phyloP scores from a whole-genome alignment of 2,329 filamentous ascomycete species.

The Fusarium protoensiforme region DNA sequence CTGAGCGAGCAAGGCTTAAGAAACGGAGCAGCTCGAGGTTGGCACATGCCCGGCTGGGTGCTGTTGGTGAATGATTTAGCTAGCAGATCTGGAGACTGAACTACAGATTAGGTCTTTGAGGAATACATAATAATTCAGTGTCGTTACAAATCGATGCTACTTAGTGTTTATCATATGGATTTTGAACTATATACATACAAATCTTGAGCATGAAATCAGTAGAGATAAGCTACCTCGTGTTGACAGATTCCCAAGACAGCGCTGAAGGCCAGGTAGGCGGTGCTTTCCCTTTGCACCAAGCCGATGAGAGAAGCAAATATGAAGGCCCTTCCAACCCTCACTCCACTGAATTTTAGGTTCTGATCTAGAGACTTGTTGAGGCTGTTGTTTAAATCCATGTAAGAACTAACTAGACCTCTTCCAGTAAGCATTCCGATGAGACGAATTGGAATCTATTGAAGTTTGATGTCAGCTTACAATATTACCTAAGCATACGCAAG shows the following conservation, averaged over 20 bases:
- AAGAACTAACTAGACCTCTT: not conserved
- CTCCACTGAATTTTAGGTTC: not conserved
- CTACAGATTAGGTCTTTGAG: not conserved
- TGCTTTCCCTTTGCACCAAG: not conserved
- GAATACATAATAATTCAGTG: not conserved
- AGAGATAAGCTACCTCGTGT: not conserved
- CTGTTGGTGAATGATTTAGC: constrained; percentile 29
- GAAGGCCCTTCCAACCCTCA: not conserved
- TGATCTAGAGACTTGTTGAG: not conserved
- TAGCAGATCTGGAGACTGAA: not conserved
- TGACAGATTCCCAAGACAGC: not conserved
- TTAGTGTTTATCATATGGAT: not conserved
- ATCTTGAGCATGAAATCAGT: not conserved
- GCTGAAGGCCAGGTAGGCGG: not conserved
- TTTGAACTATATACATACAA: not conserved
- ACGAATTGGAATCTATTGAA: not conserved
- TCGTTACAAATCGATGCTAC: not conserved
- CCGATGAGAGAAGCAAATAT: not conserved
- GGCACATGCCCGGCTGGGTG: constrained; percentile 13
- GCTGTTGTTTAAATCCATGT: not conserved
- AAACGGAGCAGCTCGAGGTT: constrained; percentile 37
- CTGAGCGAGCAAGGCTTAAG: constrained; percentile 33
- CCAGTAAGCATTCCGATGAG: no score
- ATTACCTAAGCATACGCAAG: not conserved
- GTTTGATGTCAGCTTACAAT: not conserved